phyloP scores from a whole-genome alignment of 345 rosid genomes.

The Linum trigynum region DNA sequence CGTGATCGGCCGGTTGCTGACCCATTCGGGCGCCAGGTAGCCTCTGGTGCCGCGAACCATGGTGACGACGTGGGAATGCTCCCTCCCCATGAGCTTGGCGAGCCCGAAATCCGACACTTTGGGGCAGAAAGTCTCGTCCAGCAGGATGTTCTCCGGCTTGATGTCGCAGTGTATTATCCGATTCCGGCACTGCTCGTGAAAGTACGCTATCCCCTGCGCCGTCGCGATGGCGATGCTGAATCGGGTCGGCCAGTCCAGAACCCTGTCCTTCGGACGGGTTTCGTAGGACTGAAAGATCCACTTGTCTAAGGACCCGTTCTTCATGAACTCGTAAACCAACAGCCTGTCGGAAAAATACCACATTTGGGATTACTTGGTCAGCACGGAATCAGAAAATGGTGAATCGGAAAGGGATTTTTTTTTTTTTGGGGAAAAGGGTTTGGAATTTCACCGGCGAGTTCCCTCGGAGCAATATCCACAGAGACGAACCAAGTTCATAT shows the following conservation, averaged over 20 bases:
- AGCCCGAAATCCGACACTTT: conserved; percentile 27
- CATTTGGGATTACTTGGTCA: neutral
- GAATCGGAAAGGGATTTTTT: neutral
- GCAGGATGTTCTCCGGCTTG: conserved; percentile 23
- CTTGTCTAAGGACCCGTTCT: conserved; percentile 26
- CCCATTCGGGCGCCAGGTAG: conserved; percentile 26
- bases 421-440: neutral
- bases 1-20: conserved; percentile 25
- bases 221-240: conserved; percentile 23
- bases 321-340: conserved; percentile 25
- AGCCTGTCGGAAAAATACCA: conserved; percentile 8
- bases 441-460: conserved; percentile 35
- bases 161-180: conserved; percentile 28
- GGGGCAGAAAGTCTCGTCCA: conserved; percentile 24
- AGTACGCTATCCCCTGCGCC: conserved; percentile 26
- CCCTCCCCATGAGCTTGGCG: conserved; percentile 27
- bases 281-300: conserved; percentile 21
- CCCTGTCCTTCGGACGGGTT: conserved; percentile 3
- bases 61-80: conserved; percentile 26
- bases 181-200: conserved; percentile 26
- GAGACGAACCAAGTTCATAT: conserved; percentile 26
- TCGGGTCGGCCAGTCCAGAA: conserved; percentile 24
- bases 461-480: conserved; percentile 26
- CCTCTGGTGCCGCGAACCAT: conserved; percentile 30
- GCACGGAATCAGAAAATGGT: too few species aligned